phyloP scores from a whole-genome alignment of 2,329 filamentous ascomycete species.

The Sporothrix schenckii region DNA sequence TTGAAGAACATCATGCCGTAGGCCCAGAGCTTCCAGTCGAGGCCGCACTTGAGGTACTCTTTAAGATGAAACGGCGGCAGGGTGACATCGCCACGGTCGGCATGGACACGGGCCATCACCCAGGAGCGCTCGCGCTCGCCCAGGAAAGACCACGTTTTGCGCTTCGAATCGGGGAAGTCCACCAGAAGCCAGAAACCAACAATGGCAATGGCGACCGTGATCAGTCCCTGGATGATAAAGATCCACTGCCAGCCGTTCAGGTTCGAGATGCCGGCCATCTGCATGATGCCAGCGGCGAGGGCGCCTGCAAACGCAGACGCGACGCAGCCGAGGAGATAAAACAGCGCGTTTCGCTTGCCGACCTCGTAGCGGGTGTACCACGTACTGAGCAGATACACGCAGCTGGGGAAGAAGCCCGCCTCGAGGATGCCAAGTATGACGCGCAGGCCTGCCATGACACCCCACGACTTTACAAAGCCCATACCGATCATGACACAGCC shows the following conservation, averaged over 20 bases:
- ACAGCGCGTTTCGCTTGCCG: slow-evolving; percentile 68
- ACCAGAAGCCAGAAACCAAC: slow-evolving; percentile 61
- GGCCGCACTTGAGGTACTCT: slow-evolving; percentile 52
- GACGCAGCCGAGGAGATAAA: slow-evolving; percentile 69
- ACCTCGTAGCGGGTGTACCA: slow-evolving; percentile 74
- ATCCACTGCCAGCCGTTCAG: slow-evolving; percentile 66
- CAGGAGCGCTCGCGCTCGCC: slow-evolving; percentile 54
- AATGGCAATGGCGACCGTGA: slow-evolving; percentile 59
- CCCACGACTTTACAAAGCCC: slow-evolving; percentile 61
- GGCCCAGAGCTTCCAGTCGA: slow-evolving; percentile 63
- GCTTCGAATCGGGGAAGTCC: slow-evolving; percentile 64
- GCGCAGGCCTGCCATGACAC: slow-evolving; percentile 57
- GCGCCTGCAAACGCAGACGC: slow-evolving; percentile 69
- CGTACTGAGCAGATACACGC: slow-evolving; percentile 71
- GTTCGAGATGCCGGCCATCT: slow-evolving; percentile 59
- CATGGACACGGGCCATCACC: slow-evolving; percentile 57
- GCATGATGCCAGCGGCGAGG: slow-evolving; percentile 70
- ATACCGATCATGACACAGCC: slow-evolving; percentile 66
- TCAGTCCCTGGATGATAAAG: slow-evolving; percentile 58
- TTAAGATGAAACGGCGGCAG: slow-evolving; percentile 55
- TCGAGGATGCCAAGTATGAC: slow-evolving; percentile 66
- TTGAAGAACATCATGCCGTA: slow-evolving; percentile 65
- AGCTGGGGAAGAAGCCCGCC: slow-evolving; percentile 71
- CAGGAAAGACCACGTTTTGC: slow-evolving; percentile 58
- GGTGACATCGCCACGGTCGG: slow-evolving; percentile 61